Percentiles rank a stretch among this genome's conserved stretches.
These are phyloP conservation scores for Candolleomyces aberdarensis DNA, from an alignment of 768 basidiomycete species.

Conservation along the genomic window DNA sequence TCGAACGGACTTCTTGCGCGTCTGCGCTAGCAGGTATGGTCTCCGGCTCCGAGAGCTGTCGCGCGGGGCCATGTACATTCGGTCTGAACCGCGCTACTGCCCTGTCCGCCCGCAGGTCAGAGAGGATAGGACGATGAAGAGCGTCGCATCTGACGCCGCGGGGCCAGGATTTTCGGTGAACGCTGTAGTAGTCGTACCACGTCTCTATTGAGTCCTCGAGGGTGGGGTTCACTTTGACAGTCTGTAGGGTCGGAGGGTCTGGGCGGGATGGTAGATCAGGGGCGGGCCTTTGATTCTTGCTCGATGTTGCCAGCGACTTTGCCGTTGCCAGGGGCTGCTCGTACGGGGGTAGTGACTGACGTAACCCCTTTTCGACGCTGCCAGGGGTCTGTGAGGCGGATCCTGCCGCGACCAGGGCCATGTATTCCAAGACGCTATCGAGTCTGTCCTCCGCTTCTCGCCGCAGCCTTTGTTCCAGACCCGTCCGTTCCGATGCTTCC, in stretches of 20 bases:
- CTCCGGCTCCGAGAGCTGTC: conserved; percentile 9
- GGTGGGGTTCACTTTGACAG: conserved; percentile 38
- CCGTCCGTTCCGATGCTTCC: too few species aligned
- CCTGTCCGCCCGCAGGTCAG: conserved; percentile 45
- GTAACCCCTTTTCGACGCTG: too few species aligned
- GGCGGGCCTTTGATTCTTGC: background rate
- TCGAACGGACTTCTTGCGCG: background rate
- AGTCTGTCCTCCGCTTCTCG: too few species aligned
- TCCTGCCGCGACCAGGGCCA: too few species aligned
- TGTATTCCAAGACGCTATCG: too few species aligned
- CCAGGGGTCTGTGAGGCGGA: too few species aligned
- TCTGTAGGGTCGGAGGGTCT: background rate
- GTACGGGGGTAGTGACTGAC: too few species aligned
- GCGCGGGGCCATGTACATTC: conserved; percentile 10
- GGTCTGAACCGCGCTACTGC: conserved; percentile 48
- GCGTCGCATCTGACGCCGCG: conserved; percentile 42
- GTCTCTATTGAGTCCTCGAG: conserved; percentile 43
- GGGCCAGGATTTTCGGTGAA: conserved; percentile 44
- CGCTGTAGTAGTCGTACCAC: conserved; percentile 44
- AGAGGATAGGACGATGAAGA: conserved; percentile 32
- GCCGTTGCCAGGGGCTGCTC: too few species aligned
- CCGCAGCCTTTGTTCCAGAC: too few species aligned
- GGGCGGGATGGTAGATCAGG: background rate
- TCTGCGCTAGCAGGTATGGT: too few species aligned
- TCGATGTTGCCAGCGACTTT: too few species aligned